Base-by-base conservation (phyloP, 139 green algal genomes). In the Eudorina sp. region DNA sequence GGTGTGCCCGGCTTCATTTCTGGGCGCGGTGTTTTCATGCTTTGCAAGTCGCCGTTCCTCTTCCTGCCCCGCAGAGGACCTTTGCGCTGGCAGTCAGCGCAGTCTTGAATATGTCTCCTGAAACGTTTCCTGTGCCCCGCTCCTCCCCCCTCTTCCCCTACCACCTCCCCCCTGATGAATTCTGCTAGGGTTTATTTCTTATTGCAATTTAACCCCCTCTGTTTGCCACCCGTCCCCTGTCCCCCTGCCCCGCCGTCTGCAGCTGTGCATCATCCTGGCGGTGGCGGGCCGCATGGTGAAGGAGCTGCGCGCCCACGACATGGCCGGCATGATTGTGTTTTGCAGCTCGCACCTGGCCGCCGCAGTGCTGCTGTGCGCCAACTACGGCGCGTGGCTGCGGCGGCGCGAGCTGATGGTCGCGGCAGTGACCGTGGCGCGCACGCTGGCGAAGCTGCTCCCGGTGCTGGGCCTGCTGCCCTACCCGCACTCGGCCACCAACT, bases 251-350 rank as follows among this genome's bases (percentile, higher is more conserved):
- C n/a, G n/a, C n/a, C n/a, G n/a, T n/a, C n/a, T n/a, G 38, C 78
- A 86, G 80, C 41, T 88, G 31, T 88, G 29, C 66, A 18, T 41
- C 5, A 66, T 88, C 23, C 0, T 34, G 2, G 66, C 64, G n/a
- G 66, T 79, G 46, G 31, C 21, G 19, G 82, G 82, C 31, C 82
- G 82, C 46, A 79, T 79, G 82, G 34, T 88, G 14, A 88, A 88
- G 82, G 82, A 88, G 66, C 2, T 8, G 6, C 62, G 82, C 8
- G 34, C 66, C 2, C 46, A 53, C 68, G 64, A 88, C 46, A 69
- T 68, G 64, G 7, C 2, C 0, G 64, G 82, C 82, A 79, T 88
- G 82, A 16, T 80, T 29, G 51, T 88, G 21, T 88, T 55, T 46
- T 55, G n/a, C 23, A 9, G 46, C 3, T 66, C 82, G 46, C 82